phyloP scores from a whole-genome alignment of 495 filamentous ascomycete species.

The Glonium stellatum region DNA sequence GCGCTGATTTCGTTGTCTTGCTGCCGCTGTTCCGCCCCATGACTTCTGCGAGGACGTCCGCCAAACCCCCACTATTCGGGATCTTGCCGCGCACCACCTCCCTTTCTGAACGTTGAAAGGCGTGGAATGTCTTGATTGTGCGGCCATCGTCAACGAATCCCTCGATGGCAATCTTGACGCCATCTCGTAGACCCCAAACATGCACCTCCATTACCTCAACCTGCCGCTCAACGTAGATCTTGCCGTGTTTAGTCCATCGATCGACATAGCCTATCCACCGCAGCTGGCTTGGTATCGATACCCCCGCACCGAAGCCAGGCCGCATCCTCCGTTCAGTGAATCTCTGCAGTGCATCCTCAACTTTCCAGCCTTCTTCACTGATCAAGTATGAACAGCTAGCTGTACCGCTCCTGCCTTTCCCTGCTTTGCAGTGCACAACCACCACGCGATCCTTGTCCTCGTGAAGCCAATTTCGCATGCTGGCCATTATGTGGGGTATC shows the following conservation, averaged over 20 bases:
- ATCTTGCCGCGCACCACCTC: constrained; percentile 49
- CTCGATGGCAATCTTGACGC: constrained; percentile 80
- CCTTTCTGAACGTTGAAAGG: constrained; percentile 66
- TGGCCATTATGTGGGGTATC: constrained; percentile 78
- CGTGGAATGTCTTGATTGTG: constrained; percentile 76
- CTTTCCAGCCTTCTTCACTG: constrained; percentile 77
- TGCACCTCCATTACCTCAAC: constrained; percentile 85
- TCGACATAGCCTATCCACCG: constrained; percentile 88
- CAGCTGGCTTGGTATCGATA: constrained; percentile 89
- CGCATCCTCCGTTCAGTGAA: constrained; percentile 90
- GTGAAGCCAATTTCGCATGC: constrained; percentile 80
- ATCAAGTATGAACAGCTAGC: constrained; percentile 83
- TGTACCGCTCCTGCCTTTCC: constrained; percentile 91
- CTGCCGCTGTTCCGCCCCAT: constrained; percentile 30
- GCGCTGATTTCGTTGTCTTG: constrained; percentile 10
- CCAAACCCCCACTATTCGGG: constrained; percentile 39
- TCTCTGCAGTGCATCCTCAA: constrained; percentile 65
- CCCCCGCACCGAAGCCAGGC: constrained; percentile 75
- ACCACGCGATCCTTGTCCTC: constrained; percentile 57
- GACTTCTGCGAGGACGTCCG: constrained; percentile 46
- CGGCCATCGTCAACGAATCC: constrained; percentile 82
- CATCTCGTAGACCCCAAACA: constrained; percentile 80
- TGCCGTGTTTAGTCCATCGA: constrained; percentile 67
- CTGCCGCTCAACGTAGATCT: constrained; percentile 73
- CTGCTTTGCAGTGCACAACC: constrained; percentile 95